Evolutionary conservation across 108 stramenopile species (phyloP).

Genomic region (Skeletonema potamos): DNA sequence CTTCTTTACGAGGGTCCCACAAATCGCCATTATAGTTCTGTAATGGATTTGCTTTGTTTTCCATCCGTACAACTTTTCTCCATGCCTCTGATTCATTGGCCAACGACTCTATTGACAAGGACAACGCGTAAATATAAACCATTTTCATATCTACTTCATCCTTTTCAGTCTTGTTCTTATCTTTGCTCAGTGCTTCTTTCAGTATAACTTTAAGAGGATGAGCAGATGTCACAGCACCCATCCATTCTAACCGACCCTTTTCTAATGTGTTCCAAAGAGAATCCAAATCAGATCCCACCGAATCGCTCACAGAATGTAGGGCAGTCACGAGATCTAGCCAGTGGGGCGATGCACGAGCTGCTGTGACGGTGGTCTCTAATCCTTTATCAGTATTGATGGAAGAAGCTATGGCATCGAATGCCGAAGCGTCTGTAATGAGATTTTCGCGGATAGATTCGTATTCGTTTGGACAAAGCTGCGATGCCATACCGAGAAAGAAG

Average conservation of each 20-base stretch:
- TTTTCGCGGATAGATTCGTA: slow-evolving; percentile 51
- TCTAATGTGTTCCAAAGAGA: slow-evolving; percentile 59
- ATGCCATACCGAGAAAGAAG: slow-evolving; percentile 65
- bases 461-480: slow-evolving; percentile 69
- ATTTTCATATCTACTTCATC: slow-evolving; percentile 69
- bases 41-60: slow-evolving; percentile 47
- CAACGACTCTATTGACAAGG: slow-evolving; percentile 41
- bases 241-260: slow-evolving; percentile 54
- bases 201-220: slow-evolving; percentile 58
- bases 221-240: slow-evolving; percentile 48
- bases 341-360: slow-evolving; percentile 36
- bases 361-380: slow-evolving; percentile 39
- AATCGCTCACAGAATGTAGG: slow-evolving; percentile 22
- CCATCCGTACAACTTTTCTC: slow-evolving; percentile 50
- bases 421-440: slow-evolving; percentile 41
- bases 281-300: slow-evolving; percentile 55
- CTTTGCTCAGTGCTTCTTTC: slow-evolving; percentile 49
- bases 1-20: slow-evolving; percentile 59
- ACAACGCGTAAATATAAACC: slow-evolving; percentile 65
- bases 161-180: slow-evolving; percentile 41
- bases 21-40: slow-evolving; percentile 51
- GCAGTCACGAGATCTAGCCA: slow-evolving; percentile 50
- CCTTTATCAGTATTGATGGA: slow-evolving; percentile 34
- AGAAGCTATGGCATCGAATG: slow-evolving; percentile 32
- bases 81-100: slow-evolving; percentile 35